These are phyloP conservation scores for Alternaria novae-zelandiae DNA, from an alignment of 2,329 filamentous ascomycete genomes.

Conservation along the genomic window DNA sequence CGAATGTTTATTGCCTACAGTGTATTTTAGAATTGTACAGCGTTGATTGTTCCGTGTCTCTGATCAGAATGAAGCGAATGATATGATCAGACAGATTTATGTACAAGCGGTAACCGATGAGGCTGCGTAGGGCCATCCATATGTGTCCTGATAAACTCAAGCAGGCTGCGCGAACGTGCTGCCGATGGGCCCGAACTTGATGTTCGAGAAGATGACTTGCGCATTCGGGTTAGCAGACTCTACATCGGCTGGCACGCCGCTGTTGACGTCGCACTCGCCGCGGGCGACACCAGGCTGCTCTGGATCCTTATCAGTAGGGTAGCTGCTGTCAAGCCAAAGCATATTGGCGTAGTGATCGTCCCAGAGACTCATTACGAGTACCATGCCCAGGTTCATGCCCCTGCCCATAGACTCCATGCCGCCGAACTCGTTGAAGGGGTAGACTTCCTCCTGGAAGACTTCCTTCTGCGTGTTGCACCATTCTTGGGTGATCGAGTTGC, in stretches of 20 bases:
- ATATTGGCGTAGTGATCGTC: slow-evolving; percentile 72
- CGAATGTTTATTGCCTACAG: background rate
- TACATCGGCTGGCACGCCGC: slow-evolving; percentile 38
- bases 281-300: slow-evolving; percentile 39
- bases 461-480: slow-evolving; percentile 39
- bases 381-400: slow-evolving; percentile 64
- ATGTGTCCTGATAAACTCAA: slow-evolving; percentile 6
- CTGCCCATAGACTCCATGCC: slow-evolving; percentile 63
- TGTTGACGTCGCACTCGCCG: slow-evolving; percentile 30
- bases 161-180: slow-evolving; percentile 37
- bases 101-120: background rate
- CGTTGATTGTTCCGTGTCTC: background rate
- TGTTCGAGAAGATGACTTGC: slow-evolving; percentile 35
- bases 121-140: too few relatives aligned
- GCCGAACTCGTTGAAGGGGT: slow-evolving; percentile 62
- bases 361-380: slow-evolving; percentile 67
- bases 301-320: slow-evolving; percentile 55
- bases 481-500: slow-evolving; percentile 36
- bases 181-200: slow-evolving; percentile 41
- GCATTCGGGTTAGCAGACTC: slow-evolving; percentile 27
- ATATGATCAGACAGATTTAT: background rate
- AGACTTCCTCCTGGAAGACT: slow-evolving; percentile 39
- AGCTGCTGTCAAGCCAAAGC: slow-evolving; percentile 75
- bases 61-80: background rate
- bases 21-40: background rate